Conservation (phyloP, 179 eudicot species). For the Vitellaria paradoxa region DNA sequence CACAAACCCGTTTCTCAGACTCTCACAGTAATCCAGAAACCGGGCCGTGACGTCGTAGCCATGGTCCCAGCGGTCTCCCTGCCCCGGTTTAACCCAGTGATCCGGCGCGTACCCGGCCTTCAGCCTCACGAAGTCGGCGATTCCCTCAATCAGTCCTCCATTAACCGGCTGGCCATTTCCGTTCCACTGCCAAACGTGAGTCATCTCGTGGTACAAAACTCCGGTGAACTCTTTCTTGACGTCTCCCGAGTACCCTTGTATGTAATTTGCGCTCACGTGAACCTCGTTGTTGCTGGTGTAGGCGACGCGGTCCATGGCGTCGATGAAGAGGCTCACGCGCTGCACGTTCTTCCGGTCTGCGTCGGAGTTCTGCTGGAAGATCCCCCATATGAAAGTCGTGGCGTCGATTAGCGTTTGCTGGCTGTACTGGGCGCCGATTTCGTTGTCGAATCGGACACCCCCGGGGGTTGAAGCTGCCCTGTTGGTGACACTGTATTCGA, state of each 20-base stretch:
- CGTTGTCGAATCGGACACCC: conserved; percentile 39
- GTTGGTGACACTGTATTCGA: conserved; percentile 29
- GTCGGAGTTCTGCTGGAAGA: conserved; percentile 33
- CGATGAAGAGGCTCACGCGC: conserved; percentile 40
- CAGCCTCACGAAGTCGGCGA: conserved; percentile 60
- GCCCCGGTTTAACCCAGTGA: conserved; percentile 50
- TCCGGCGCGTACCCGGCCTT: conserved; percentile 51
- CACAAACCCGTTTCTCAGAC: conserved; percentile 55
- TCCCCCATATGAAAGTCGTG: conserved; percentile 53
- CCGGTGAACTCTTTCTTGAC: conserved; percentile 42
- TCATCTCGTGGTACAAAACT: conserved; percentile 52
- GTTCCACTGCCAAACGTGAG: conserved; percentile 65
- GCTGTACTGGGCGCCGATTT: conserved; percentile 39
- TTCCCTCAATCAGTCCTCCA: conserved; percentile 57
- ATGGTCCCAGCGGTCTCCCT: conserved; percentile 57
- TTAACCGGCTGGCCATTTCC: conserved; percentile 41
- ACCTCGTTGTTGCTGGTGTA: conserved; percentile 27
- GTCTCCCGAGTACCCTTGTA: conserved; percentile 22
- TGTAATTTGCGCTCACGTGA: conserved; percentile 27
- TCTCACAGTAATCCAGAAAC: conserved; percentile 53
- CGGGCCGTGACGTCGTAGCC: conserved; percentile 54
- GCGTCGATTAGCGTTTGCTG: conserved; percentile 29
- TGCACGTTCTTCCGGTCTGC: conserved; percentile 33
- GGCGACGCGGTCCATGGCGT: conserved; percentile 27
- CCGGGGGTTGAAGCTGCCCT: conserved; percentile 36